Percentiles rank a stretch among this genome's conserved stretches.
phyloP scores from a whole-genome alignment of 257 asterid species.

The Nicotiana attenuata region DNA sequence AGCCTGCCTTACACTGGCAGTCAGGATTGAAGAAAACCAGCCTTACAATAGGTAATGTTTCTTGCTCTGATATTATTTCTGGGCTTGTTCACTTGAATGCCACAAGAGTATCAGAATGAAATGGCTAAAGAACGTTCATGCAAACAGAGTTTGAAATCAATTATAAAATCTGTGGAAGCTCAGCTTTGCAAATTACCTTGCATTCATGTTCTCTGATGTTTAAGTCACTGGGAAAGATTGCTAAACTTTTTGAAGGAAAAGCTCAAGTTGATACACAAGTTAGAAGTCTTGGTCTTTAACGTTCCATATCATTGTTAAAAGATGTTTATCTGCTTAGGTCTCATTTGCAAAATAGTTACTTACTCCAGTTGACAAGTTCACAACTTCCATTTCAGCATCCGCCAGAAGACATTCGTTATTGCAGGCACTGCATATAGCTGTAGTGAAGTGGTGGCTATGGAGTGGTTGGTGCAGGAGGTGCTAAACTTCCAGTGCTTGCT shows the following conservation, averaged over 20 bases:
- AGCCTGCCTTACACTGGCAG: slow-evolving; percentile 90
- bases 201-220: background rate
- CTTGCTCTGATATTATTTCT: background rate
- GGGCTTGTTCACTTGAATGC: background rate
- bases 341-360: background rate
- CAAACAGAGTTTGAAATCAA: background rate
- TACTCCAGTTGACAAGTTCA: background rate
- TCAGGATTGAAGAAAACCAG: slow-evolving; percentile 95
- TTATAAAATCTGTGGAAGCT: background rate
- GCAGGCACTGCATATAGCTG: slow-evolving; percentile 58
- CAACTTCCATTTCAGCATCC: slow-evolving; percentile 38
- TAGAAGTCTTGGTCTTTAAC: background rate
- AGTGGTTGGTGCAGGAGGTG: slow-evolving; percentile 95
- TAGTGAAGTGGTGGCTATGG: slow-evolving; percentile 95
- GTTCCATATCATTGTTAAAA: background rate
- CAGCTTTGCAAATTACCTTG: background rate
- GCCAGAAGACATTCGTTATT: slow-evolving; percentile 46
- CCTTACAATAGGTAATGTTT: slow-evolving; percentile 65
- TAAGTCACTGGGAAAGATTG: background rate
- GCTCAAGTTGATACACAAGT: background rate
- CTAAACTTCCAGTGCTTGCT: slow-evolving; percentile 81
- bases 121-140: background rate
- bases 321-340: background rate
- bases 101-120: background rate
- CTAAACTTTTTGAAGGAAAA: background rate